Evolutionary conservation across 805 yeast species (phyloP).

Genomic region (Monosporozyma aerobia): DNA sequence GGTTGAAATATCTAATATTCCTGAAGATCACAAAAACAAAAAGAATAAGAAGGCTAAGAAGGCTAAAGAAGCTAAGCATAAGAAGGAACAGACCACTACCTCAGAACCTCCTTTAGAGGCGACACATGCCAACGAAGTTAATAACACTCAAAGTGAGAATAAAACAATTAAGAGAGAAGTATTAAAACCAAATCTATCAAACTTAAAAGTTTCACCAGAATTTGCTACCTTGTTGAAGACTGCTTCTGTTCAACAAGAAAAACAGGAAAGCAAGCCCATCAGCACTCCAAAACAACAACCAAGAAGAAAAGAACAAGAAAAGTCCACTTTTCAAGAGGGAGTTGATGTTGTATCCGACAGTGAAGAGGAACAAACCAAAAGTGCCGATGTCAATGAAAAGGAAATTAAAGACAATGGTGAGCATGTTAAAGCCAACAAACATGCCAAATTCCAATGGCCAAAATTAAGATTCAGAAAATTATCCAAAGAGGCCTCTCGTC

Average conservation of each 20-base stretch:
- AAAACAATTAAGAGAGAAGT: slow-evolving; percentile 2
- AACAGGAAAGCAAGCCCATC: not conserved
- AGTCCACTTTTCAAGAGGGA: not conserved
- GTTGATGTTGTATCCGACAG: not conserved
- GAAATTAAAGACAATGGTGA: not conserved
- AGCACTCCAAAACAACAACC: not conserved
- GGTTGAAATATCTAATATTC: not conserved
- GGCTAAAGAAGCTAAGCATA: not conserved
- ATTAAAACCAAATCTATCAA: slow-evolving; percentile 23
- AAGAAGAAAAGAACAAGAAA: not conserved
- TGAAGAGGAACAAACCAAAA: not conserved
- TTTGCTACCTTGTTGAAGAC: slow-evolving; percentile 29
- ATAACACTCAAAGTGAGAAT: not conserved
- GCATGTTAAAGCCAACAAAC: not conserved
- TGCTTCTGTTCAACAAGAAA: not conserved
- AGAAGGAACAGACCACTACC: slow-evolving; percentile 13
- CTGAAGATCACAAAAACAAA: slow-evolving; percentile 1
- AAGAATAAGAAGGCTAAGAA: slow-evolving; percentile 8
- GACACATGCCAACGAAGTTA: not conserved
- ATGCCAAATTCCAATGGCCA: not conserved
- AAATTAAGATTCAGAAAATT: not conserved
- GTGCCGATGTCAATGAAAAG: not conserved
- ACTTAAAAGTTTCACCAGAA: slow-evolving; percentile 23
- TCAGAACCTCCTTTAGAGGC: not conserved
- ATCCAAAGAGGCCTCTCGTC: not conserved